These are phyloP conservation scores for Penicillium sp. DNA, from an alignment of 2,329 filamentous ascomycete genomes.

Conservation along the genomic window DNA sequence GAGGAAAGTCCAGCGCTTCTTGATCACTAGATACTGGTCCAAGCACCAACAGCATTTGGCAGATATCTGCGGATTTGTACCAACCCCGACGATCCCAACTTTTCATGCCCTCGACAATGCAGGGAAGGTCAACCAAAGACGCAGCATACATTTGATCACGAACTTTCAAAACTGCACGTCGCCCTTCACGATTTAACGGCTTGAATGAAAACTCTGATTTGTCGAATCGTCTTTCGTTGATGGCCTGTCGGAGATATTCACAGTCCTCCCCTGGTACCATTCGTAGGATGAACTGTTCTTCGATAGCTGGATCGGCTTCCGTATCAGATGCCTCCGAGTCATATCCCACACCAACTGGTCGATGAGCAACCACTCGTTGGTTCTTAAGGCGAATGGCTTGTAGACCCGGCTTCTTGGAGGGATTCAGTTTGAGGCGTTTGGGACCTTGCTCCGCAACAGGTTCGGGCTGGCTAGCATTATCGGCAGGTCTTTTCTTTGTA, in stretches of 20 bases:
- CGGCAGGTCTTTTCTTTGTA: conserved; percentile 41
- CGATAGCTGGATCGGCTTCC: conserved; percentile 82
- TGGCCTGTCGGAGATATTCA: conserved; percentile 74
- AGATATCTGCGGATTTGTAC: conserved; percentile 86
- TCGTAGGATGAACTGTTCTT: conserved; percentile 85
- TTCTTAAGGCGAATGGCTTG: conserved; percentile 61
- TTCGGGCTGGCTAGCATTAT: conserved; percentile 27
- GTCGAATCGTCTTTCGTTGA: conserved; percentile 77
- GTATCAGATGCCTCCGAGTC: conserved; percentile 93
- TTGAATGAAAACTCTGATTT: conserved; percentile 77
- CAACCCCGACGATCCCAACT: conserved; percentile 86
- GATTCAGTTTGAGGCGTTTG: conserved; percentile 42
- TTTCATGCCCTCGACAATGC: conserved; percentile 88
- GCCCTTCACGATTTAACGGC: conserved; percentile 68
- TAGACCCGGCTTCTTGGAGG: conserved; percentile 39
- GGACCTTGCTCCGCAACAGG: conserved; percentile 27
- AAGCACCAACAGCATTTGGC: conserved; percentile 83
- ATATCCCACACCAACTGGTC: conserved; percentile 83
- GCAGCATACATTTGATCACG: conserved; percentile 73
- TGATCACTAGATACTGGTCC: conserved; percentile 65
- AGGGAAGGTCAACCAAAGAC: conserved; percentile 78
- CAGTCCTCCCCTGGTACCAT: conserved; percentile 85
- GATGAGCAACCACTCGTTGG: conserved; percentile 66
- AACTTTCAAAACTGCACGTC: conserved; percentile 71
- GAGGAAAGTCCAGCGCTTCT: conserved; percentile 65